A percentile compares a stretch with the other conserved stretches of the same genome.
Evolutionary conservation across 148 eudicot genomes (phyloP).

Genomic region (Nepenthes gracilis): DNA sequence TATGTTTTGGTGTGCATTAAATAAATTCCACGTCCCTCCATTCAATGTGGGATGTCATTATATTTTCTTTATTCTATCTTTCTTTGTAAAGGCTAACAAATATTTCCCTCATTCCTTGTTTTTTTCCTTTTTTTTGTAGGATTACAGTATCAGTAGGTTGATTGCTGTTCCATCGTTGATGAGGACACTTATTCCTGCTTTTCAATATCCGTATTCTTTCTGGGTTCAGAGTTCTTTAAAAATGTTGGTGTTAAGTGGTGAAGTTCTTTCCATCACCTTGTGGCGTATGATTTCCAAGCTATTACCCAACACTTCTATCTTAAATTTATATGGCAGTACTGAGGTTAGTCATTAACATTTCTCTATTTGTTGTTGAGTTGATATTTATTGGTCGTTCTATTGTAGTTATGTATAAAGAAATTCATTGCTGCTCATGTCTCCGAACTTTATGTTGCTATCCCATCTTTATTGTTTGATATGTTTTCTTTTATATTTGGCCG

Average conservation of each 20-base stretch:
- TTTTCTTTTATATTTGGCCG: no score
- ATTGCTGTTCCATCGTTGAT: conserved; percentile 78
- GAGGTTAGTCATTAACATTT: conserved; percentile 47
- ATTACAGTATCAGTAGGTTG: conserved; percentile 54
- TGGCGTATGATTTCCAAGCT: conserved; percentile 41
- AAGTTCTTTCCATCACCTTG: conserved; percentile 48
- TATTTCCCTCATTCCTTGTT: neutral
- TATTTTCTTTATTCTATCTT: neutral
- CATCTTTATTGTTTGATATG: no score
- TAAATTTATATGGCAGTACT: conserved; percentile 90
- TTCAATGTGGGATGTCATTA: neutral
- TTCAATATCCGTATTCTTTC: conserved; percentile 24
- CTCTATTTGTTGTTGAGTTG: neutral
- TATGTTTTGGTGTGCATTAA: no score
- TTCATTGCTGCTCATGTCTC: no score
- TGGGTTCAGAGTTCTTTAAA: conserved; percentile 36
- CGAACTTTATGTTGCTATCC: no score
- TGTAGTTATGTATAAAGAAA: no score
- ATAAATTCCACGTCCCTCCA: no score
- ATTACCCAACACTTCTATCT: conserved; percentile 53
- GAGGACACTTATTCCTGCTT: conserved; percentile 50
- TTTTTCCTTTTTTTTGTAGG: conserved; percentile 15
- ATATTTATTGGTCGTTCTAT: no score
- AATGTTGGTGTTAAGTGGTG: conserved; percentile 79
- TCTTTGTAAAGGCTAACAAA: neutral